Conservation (phyloP, 2,329 filamentous ascomycete genomes). For the Ciborinia camelliae region DNA sequence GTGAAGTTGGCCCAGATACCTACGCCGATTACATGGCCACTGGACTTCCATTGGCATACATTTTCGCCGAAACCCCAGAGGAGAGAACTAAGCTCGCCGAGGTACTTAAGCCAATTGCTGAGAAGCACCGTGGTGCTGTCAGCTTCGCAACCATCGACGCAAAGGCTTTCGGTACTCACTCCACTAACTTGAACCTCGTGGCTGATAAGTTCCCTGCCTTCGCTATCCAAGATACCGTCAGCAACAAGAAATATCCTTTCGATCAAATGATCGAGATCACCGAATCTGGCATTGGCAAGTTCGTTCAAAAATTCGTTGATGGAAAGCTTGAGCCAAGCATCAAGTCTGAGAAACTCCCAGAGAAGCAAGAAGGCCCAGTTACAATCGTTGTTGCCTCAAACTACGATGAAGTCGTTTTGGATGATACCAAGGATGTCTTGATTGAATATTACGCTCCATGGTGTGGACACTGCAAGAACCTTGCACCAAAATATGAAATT, state of each 20-base stretch:
- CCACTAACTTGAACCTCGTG: slow-evolving; percentile 95
- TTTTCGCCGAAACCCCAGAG: slow-evolving; percentile 90
- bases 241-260: slow-evolving; percentile 97
- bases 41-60: slow-evolving; percentile 91
- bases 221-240: slow-evolving; percentile 90
- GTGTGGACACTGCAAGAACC: slow-evolving; percentile 99
- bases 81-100: slow-evolving; percentile 78
- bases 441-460: slow-evolving; percentile 98
- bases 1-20: slow-evolving; percentile 95
- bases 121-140: slow-evolving; percentile 89
- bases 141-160: slow-evolving; percentile 99
- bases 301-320: slow-evolving; percentile 78
- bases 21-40: slow-evolving; percentile 93
- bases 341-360: slow-evolving; percentile 96
- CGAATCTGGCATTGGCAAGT: slow-evolving; percentile 64
- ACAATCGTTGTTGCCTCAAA: slow-evolving; percentile 86
- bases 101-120: slow-evolving; percentile 77
- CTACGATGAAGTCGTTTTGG: slow-evolving; percentile 87
- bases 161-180: slow-evolving; percentile 89
- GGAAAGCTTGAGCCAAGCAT: slow-evolving; percentile 94
- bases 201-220: slow-evolving; percentile 94
- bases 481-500: slow-evolving; percentile 95
- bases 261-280: slow-evolving; percentile 79
- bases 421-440: slow-evolving; percentile 94
- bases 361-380: slow-evolving; percentile 87